These are phyloP conservation scores for Lactarius evosmus DNA, from an alignment of 768 basidiomycete genomes.

Conservation along the genomic window DNA sequence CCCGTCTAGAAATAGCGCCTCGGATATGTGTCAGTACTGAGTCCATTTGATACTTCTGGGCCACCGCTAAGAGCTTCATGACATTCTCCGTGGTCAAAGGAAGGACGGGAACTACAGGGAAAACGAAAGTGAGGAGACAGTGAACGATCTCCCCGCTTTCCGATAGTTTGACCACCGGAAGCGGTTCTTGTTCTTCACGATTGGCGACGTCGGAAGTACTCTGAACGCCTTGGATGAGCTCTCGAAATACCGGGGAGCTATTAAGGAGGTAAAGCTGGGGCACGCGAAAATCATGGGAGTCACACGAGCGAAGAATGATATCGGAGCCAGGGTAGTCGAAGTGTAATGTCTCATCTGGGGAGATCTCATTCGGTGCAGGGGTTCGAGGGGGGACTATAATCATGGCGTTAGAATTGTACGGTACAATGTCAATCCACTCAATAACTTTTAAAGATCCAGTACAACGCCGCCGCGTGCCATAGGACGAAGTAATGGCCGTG, in stretches of 20 bases:
- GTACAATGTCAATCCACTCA: too few relatives aligned
- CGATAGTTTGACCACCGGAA: background rate
- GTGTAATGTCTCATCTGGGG: too few relatives aligned
- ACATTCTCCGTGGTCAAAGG: background rate
- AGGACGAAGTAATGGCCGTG: background rate
- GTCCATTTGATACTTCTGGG: background rate
- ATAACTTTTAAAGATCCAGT: too few relatives aligned
- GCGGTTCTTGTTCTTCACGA: background rate
- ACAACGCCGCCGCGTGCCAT: too few relatives aligned
- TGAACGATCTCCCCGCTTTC: background rate
- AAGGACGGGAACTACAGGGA: background rate
- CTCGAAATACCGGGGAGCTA: slow-evolving; percentile 41
- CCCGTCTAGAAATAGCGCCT: background rate
- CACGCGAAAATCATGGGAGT: too few relatives aligned
- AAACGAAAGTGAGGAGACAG: background rate
- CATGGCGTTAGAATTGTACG: too few relatives aligned
- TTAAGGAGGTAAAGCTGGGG: slow-evolving; percentile 41
- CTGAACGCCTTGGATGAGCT: background rate
- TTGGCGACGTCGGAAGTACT: background rate
- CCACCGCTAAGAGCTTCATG: background rate
- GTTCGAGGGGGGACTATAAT: too few relatives aligned
- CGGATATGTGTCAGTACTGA: background rate
- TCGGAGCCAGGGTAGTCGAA: too few relatives aligned
- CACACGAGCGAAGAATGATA: too few relatives aligned
- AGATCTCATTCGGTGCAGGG: too few relatives aligned